These are phyloP conservation scores for Porphyra umbilicalis DNA, from an alignment of 31 red algal species.

Conservation along the genomic window DNA sequence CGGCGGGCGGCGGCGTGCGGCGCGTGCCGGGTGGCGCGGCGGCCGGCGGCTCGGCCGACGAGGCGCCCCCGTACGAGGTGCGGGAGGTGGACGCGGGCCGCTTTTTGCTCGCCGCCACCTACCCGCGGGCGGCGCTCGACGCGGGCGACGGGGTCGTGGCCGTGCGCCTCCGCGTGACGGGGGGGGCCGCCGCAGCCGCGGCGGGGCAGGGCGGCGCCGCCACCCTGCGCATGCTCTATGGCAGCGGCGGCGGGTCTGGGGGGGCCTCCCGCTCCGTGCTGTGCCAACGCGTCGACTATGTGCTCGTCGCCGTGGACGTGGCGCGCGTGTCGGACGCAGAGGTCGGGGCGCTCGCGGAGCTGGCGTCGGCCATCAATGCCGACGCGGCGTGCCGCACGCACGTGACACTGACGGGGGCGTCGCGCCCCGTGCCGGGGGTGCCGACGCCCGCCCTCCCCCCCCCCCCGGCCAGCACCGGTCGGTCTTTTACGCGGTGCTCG, in stretches of 20 bases:
- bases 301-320: neutral
- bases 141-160: neutral
- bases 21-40: neutral
- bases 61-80: neutral
- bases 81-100: neutral
- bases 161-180: neutral
- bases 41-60: too few species aligned
- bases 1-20: neutral
- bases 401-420: neutral
- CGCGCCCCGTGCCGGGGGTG: neutral
- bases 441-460: neutral
- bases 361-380: neutral
- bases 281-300: neutral
- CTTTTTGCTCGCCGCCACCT: neutral
- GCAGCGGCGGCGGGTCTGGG: neutral
- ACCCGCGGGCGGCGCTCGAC: neutral
- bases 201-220: neutral
- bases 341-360: neutral
- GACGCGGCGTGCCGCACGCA: neutral
- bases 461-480: neutral
- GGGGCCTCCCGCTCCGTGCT: neutral
- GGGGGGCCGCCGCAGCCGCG: neutral
- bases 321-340: neutral
- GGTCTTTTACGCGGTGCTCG: slow-evolving; percentile 38
- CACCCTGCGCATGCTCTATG: neutral